A percentile compares a stretch with the other conserved stretches of the same genome.
phyloP scores from a whole-genome alignment of 2,329 filamentous ascomycete species.

The Penicillium sp. region DNA sequence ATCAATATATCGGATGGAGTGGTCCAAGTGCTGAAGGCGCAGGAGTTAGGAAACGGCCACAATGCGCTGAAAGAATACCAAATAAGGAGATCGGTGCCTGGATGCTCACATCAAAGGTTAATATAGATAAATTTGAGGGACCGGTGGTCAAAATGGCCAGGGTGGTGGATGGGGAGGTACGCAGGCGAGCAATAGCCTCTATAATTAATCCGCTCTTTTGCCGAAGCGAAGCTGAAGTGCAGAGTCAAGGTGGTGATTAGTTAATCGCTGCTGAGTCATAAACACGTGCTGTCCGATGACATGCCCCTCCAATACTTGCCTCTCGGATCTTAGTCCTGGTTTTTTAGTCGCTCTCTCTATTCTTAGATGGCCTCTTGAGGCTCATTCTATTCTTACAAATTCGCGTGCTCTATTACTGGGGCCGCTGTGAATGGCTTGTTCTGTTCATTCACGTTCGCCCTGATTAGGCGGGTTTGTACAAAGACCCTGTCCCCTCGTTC shows the following conservation, averaged over 20 bases:
- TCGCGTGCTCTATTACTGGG: background rate
- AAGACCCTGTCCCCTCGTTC: background rate
- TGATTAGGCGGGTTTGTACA: background rate
- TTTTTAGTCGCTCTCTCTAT: slow-evolving; percentile 19
- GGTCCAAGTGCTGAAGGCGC: slow-evolving; percentile 1
- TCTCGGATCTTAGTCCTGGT: background rate
- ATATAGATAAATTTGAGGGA: background rate
- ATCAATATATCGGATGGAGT: slow-evolving; percentile 6
- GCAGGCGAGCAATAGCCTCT: slow-evolving; percentile 9
- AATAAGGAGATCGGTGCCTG: slow-evolving; percentile 1
- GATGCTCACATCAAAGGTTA: background rate
- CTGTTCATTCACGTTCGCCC: background rate
- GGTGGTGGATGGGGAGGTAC: slow-evolving; percentile 1
- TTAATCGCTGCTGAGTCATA: slow-evolving; percentile 17
- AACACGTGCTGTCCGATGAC: slow-evolving; percentile 23
- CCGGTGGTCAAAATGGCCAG: slow-evolving; percentile 1
- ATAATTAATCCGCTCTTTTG: slow-evolving; percentile 7
- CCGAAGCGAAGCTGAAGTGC: slow-evolving; percentile 22
- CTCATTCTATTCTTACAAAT: slow-evolving; percentile 13
- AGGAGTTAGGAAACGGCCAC: background rate
- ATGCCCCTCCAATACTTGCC: slow-evolving; percentile 19
- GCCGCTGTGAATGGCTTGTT: slow-evolving; percentile 8
- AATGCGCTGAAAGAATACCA: slow-evolving; percentile 1
- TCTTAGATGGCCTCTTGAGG: slow-evolving; percentile 25
- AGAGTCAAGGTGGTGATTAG: slow-evolving; percentile 11